Conservation (phyloP, 2,329 filamentous ascomycete species). For the Alternaria infectoria region DNA sequence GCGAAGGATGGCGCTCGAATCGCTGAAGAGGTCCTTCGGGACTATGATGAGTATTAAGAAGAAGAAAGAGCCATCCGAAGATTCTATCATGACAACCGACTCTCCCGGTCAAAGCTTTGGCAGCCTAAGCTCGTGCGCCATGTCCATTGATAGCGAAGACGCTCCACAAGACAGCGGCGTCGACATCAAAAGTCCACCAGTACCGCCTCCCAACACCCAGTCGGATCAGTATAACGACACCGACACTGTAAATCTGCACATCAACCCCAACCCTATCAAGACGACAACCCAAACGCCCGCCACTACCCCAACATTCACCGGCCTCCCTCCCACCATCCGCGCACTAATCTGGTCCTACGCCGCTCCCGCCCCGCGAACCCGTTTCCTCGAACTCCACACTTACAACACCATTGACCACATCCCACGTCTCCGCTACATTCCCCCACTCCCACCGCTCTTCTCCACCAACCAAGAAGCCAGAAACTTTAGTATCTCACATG, state of each 20-base stretch:
- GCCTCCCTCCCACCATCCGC: conserved; percentile 1
- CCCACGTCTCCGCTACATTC: conserved; percentile 15
- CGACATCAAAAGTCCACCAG: not conserved
- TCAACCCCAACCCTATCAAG: not conserved
- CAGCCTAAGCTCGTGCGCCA: not conserved
- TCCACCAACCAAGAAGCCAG: conserved; percentile 9
- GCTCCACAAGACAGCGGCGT: not conserved
- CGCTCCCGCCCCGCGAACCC: conserved; percentile 11
- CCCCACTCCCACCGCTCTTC: conserved; percentile 17
- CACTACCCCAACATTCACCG: not conserved
- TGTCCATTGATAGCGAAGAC: not conserved
- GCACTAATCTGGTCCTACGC: conserved; percentile 11
- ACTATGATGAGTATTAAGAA: not conserved
- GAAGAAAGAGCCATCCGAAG: not conserved
- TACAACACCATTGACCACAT: conserved; percentile 11
- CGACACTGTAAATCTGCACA: not conserved
- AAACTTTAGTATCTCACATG: conserved; percentile 6
- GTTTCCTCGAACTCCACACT: conserved; percentile 20
- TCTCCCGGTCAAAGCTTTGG: not conserved
- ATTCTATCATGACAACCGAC: not conserved
- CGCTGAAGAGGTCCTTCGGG: not conserved
- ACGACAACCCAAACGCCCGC: not conserved
- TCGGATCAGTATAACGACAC: not conserved
- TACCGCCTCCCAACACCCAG: not conserved
- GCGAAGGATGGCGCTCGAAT: not conserved